Percentiles rank a stretch among this genome's conserved stretches.
Conservation (phyloP, 345 rosid genomes). For the Syzygium aqueum region DNA sequence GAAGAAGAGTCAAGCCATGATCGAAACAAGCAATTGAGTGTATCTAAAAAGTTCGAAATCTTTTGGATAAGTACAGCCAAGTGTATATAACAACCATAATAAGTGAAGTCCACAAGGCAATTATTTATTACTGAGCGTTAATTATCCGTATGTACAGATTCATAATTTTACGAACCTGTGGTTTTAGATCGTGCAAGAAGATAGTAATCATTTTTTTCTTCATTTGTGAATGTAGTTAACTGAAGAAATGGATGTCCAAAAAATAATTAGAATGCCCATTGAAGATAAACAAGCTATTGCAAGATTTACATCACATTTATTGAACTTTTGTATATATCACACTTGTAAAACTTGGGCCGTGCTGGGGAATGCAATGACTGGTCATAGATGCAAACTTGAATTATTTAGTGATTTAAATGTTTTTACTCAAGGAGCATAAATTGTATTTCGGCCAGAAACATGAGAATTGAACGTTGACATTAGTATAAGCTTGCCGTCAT, state of each 20-base stretch:
- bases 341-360: not conserved
- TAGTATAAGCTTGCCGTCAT: not conserved
- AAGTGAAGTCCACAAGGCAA: not conserved
- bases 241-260: not conserved
- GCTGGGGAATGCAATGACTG: not conserved
- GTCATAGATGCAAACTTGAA: not conserved
- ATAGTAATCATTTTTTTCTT: not conserved
- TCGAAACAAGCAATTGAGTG: not conserved
- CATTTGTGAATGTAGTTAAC: not conserved
- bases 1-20: not conserved
- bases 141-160: not conserved
- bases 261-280: not conserved
- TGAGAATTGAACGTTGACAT: not conserved
- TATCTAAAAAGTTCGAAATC: not conserved
- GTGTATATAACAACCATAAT: not conserved
- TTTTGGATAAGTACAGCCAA: not conserved
- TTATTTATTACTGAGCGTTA: not conserved
- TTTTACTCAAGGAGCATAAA: not conserved
- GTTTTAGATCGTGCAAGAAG: not conserved
- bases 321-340: not conserved
- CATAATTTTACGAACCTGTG: not conserved
- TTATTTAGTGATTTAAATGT: not conserved
- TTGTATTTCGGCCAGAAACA: not conserved
- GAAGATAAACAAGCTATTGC: not conserved
- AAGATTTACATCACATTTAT: not conserved